phyloP scores from a whole-genome alignment of 768 basidiomycete genomes.

The Paxillus rubicundulus region DNA sequence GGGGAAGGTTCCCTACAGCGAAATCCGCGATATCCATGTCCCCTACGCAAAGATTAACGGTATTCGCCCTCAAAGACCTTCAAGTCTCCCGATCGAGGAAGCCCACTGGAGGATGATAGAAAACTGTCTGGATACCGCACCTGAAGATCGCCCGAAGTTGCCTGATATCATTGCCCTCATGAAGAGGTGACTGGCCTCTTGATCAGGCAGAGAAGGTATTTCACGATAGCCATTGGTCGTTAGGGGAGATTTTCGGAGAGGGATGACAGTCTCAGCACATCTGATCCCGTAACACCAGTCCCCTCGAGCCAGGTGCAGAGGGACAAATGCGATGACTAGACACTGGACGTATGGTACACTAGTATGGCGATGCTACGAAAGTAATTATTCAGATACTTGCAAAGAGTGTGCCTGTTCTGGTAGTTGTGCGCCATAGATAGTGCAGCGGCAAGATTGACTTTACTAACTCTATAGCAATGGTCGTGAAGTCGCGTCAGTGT shows the following conservation, averaged over 20 bases:
- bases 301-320: too few relatives aligned
- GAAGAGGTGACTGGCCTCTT: not conserved
- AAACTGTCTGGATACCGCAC: conserved; percentile 2
- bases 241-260: not conserved
- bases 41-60: not conserved
- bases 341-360: too few relatives aligned
- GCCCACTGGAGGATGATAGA: conserved; percentile 4
- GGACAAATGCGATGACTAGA: too few relatives aligned
- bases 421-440: too few relatives aligned
- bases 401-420: too few relatives aligned
- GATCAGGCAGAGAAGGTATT: not conserved
- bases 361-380: too few relatives aligned
- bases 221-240: not conserved
- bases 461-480: too few relatives aligned
- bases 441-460: too few relatives aligned
- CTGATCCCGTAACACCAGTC: too few relatives aligned
- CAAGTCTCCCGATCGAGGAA: not conserved
- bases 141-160: not conserved
- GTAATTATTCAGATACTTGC: too few relatives aligned
- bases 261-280: too few relatives aligned
- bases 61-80: not conserved
- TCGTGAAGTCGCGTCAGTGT: too few relatives aligned
- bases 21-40: not conserved
- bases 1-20: conserved; percentile 4
- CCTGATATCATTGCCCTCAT: not conserved